Base-by-base conservation (phyloP, 1,284 basidiomycete species). In the Chalciporus sp. region DNA sequence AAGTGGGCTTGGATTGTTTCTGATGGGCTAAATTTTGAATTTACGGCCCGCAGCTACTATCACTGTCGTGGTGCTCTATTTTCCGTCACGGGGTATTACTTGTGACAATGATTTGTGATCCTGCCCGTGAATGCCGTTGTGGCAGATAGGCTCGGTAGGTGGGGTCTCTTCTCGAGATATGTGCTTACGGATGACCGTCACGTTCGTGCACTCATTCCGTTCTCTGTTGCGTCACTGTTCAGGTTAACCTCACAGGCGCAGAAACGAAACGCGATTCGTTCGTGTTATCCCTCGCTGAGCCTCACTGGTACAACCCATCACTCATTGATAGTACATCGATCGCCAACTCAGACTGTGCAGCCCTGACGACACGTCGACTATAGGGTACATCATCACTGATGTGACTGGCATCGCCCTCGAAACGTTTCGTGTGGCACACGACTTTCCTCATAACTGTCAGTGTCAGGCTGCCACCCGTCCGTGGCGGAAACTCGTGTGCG, bases 331-430 rank as follows among this genome's bases (percentile, higher is more conserved):
- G n/a, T 52, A 39, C 5, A 29, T 51, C 47, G 59, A 62, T 54
- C 43, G 37, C 23, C 46, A 29, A 27, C 50, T 17, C 52, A 28
- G 61, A 64, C 62, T 57, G 58, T 61, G 66, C 56, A 19, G 4
- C 2, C 43, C 47, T 52, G 45, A 47, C 23, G 47, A 42, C 31
- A 42, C 45, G 23, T 19, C 29, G 31, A 17, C 47, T 43, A n/a
- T n/a, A 51, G 54, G 23, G 23, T 23, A 23, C 23, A 23, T 6
- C 23, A 23, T 23, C 23, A 23, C 23, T 23, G 23, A 23, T 23
- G 44, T 53, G 47, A 20, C 10, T 41, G 42, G 49, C 16, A 57
- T 52, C 51, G 45, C 45, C 35, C 19, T 47, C 12, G n/a, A 49
- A n/a, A 44, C 33, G 16, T 40, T 26, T 49, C 44, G 42, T 43